Conservation (phyloP, 345 rosid species). For the Syzygium grande region DNA sequence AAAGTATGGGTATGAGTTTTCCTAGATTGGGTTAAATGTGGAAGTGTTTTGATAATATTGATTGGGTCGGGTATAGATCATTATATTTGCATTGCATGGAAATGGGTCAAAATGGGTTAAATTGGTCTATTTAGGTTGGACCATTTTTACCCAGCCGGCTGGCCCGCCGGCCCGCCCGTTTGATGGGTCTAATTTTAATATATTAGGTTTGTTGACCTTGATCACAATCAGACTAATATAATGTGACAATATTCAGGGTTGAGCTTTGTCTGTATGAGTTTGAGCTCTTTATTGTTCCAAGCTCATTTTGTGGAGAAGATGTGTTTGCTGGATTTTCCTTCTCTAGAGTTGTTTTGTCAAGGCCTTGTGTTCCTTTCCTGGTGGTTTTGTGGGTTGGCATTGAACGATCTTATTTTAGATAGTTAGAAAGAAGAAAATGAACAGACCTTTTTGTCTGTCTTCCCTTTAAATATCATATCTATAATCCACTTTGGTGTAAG, state of each 20-base stretch:
- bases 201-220: not conserved
- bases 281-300: not conserved
- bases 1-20: too few species aligned
- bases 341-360: not conserved
- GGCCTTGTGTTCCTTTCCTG: not conserved
- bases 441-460: not conserved
- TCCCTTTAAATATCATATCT: not conserved
- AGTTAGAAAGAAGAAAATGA: not conserved
- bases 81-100: too few species aligned
- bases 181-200: not conserved
- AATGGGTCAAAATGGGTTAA: too few species aligned
- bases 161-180: too few species aligned
- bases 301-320: not conserved
- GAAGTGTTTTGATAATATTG: too few species aligned
- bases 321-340: not conserved
- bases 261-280: not conserved
- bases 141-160: too few species aligned
- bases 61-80: too few species aligned
- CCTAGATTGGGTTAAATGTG: too few species aligned
- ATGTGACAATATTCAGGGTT: not conserved
- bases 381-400: not conserved
- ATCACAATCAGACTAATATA: not conserved
- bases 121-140: too few species aligned
- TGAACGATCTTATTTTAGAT: not conserved
- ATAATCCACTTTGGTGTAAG: not conserved